phyloP scores from a whole-genome alignment of 768 basidiomycete genomes.

The Russula compacta region DNA sequence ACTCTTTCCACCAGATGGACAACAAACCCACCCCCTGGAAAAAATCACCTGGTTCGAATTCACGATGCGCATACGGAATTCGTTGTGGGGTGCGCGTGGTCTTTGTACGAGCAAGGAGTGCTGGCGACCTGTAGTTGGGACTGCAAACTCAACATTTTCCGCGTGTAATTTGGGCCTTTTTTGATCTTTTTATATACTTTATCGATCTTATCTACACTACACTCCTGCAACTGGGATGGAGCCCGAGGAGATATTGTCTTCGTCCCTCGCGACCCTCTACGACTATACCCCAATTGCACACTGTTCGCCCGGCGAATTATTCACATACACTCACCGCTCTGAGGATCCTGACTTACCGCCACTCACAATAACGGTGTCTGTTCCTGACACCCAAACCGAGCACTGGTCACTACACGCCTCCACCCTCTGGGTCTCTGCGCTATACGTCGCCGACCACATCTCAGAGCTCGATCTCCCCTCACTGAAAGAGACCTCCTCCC shows the following conservation, averaged over 20 bases:
- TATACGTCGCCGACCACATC: slow-evolving; percentile 59
- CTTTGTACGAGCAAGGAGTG: slow-evolving; percentile 80
- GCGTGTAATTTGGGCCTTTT: slow-evolving; percentile 27
- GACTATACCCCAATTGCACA: slow-evolving; percentile 51
- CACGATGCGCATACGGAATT: slow-evolving; percentile 93
- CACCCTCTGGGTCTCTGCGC: slow-evolving; percentile 63
- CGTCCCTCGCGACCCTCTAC: slow-evolving; percentile 54
- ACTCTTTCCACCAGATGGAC: slow-evolving; percentile 47
- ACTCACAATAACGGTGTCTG: slow-evolving; percentile 37
- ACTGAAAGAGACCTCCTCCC: neutral
- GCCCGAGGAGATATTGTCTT: slow-evolving; percentile 61
- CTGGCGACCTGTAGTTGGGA: slow-evolving; percentile 94
- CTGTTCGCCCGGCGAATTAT: slow-evolving; percentile 45
- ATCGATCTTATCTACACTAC: neutral
- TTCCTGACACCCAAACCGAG: slow-evolving; percentile 54
- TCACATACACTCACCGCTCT: slow-evolving; percentile 33
- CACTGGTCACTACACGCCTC: slow-evolving; percentile 76
- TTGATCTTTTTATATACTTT: too few species aligned
- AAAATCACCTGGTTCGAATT: slow-evolving; percentile 51
- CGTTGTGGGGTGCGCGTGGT: slow-evolving; percentile 87
- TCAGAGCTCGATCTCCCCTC: slow-evolving; percentile 33
- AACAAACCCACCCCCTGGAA: slow-evolving; percentile 43
- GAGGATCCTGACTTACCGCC: neutral
- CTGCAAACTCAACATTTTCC: slow-evolving; percentile 70
- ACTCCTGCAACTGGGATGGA: slow-evolving; percentile 23